phyloP scores from a whole-genome alignment of 768 basidiomycete species.

The Cystofilobasidium capitatum region DNA sequence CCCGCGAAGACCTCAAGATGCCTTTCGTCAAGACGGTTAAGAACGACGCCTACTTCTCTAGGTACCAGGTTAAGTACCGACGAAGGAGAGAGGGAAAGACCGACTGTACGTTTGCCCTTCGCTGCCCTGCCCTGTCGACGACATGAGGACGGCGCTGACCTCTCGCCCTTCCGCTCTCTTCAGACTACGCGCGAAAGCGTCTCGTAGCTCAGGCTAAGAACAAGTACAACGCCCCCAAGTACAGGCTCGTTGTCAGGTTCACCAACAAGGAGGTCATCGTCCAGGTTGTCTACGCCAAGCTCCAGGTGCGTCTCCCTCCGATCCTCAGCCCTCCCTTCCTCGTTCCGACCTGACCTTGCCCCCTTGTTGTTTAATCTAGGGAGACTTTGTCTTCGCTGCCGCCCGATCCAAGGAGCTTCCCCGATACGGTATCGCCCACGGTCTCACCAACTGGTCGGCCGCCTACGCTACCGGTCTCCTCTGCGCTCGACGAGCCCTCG shows the following conservation, averaged over 20 bases:
- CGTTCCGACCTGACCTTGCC: neutral
- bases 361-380: constrained; percentile 43
- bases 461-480: constrained; percentile 97
- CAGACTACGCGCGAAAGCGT: constrained; percentile 96
- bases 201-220: constrained; percentile 98
- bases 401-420: constrained; percentile 88
- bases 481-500: constrained; percentile 82
- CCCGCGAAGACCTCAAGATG: constrained; percentile 40
- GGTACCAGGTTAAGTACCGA: constrained; percentile 98
- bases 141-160: neutral
- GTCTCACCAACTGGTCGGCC: constrained; percentile 97
- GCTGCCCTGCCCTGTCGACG: neutral
- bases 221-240: constrained; percentile 48
- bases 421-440: constrained; percentile 92
- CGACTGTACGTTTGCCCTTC: constrained; percentile 61
- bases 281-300: constrained; percentile 82
- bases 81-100: constrained; percentile 97
- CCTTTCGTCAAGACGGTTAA: constrained; percentile 97
- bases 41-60: constrained; percentile 88
- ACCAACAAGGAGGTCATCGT: constrained; percentile 94
- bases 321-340: neutral
- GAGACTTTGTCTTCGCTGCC: constrained; percentile 82
- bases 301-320: constrained; percentile 42
- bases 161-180: neutral
- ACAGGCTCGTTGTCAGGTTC: constrained; percentile 84